Evolutionary conservation across 768 basidiomycete species (phyloP).

Genomic region (Podaxis rugospora): DNA sequence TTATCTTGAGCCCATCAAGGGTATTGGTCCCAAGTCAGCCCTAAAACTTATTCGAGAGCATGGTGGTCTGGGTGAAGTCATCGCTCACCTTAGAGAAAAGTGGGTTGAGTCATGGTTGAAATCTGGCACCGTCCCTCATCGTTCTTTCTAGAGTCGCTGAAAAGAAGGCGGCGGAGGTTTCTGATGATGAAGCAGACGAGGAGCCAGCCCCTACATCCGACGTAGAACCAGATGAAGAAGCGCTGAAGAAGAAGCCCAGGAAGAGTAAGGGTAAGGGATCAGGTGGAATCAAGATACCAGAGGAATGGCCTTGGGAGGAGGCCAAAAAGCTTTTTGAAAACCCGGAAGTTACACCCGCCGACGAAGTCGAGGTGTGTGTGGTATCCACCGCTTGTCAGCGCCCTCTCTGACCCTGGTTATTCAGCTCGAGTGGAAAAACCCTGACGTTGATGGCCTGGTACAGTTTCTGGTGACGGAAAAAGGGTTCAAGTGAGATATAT

Average conservation of each 20-base stretch:
- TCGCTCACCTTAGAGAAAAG: slow-evolving; percentile 80
- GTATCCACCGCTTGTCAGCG: background rate
- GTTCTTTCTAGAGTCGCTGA: slow-evolving; percentile 34
- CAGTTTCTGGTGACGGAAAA: slow-evolving; percentile 93
- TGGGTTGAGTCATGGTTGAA: slow-evolving; percentile 23
- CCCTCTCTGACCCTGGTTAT: slow-evolving; percentile 1
- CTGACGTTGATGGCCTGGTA: slow-evolving; percentile 90
- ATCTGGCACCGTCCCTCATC: background rate
- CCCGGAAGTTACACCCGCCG: slow-evolving; percentile 86
- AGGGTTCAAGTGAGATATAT: slow-evolving; percentile 82
- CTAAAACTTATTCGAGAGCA: slow-evolving; percentile 88
- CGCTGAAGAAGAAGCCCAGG: slow-evolving; percentile 36
- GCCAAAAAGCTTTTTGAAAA: slow-evolving; percentile 87
- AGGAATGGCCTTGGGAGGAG: slow-evolving; percentile 96
- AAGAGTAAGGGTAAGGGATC: slow-evolving; percentile 60
- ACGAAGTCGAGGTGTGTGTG: slow-evolving; percentile 82
- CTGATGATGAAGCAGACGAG: slow-evolving; percentile 25
- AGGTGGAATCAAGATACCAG: slow-evolving; percentile 79
- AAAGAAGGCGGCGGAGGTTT: slow-evolving; percentile 32
- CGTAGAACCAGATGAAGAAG: slow-evolving; percentile 16
- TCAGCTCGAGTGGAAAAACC: slow-evolving; percentile 91
- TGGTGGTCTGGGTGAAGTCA: slow-evolving; percentile 63
- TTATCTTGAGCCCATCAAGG: slow-evolving; percentile 98
- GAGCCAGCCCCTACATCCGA: slow-evolving; percentile 13
- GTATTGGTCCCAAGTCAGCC: slow-evolving; percentile 93